Conservation (phyloP, 2,329 filamentous ascomycete species). For the Xylariaceae sp. region DNA sequence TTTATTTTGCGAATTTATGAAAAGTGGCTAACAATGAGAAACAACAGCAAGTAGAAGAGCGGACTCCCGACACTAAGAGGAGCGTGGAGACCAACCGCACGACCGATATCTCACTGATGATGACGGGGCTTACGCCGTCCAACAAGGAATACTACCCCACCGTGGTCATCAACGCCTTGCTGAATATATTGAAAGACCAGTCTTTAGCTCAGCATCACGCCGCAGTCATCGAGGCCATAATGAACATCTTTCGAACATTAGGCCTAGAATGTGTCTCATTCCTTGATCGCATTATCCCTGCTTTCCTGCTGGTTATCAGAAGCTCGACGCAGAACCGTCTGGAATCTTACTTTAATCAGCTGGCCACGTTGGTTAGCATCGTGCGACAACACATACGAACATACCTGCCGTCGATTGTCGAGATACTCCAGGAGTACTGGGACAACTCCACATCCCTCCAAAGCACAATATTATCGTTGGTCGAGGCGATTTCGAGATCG, state of each 20-base stretch:
- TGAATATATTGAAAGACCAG: constrained; percentile 85
- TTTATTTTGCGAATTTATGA: background rate
- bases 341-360: constrained; percentile 96
- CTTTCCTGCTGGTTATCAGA: constrained; percentile 83
- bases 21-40: constrained; percentile 18
- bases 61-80: constrained; percentile 73
- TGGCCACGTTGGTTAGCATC: constrained; percentile 88
- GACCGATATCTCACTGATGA: constrained; percentile 95
- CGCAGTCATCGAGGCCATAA: constrained; percentile 92
- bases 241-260: constrained; percentile 96
- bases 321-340: constrained; percentile 71
- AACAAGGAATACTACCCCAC: constrained; percentile 99
- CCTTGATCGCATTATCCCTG: constrained; percentile 87
- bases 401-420: constrained; percentile 80
- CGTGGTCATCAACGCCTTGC: constrained; percentile 90
- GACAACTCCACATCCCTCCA: constrained; percentile 73
- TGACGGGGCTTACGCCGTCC: constrained; percentile 92
- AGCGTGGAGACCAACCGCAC: constrained; percentile 59
- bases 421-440: constrained; percentile 88
- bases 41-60: constrained; percentile 73
- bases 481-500: constrained; percentile 89
- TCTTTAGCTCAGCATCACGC: constrained; percentile 89
- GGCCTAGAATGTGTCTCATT: constrained; percentile 95
- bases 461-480: constrained; percentile 82
- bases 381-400: constrained; percentile 94